Base-by-base conservation (phyloP, 345 rosid genomes). In the Salix viminalis region DNA sequence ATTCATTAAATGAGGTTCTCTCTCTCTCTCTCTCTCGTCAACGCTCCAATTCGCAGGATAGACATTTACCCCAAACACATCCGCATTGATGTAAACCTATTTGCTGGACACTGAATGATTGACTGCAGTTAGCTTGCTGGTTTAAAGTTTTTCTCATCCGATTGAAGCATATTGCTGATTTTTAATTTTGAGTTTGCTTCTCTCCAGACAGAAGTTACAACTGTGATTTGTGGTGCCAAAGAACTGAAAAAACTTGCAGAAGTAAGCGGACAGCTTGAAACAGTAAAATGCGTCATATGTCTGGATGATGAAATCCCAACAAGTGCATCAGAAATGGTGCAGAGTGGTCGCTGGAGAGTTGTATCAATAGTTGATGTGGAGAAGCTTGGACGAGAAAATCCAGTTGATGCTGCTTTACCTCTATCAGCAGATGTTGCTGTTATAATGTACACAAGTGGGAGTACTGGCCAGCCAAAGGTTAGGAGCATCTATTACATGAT, bases 371-470 rank as follows among this genome's bases (percentile, higher is more conserved):
- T 90, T 78, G 89, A 87, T 73, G 97, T 92, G 39, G 88, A 84
- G 85, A 96, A 83, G 75, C 87, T 87, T 65, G 99, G 99, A 67
- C 84, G 52, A 56, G 92, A 89, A 87, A 94, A 89, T 79, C 88
- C 94, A 14, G 82, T 86, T 2, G 87, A 76, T 34, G 88, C 97
- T n/a, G 91, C 84, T 81, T 88, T 91, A 70, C 99, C 99, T 14
- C 81, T 85, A 77, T 61, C 94, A 72, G 86, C 89, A 76, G 99
- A 96, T 83, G 81, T 91, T 80, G 99, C 98, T 68, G 97, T 96
- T 75, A 91, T 96, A 77, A 94, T 96, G 99, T 96, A 94, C 80
- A 96, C 99, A 70, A 96, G 99, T 88, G 99, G 99, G 73, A 94
- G 99, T 83, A 92, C 98, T 77, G 97, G 99, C 37, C 79, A 94